Evolutionary conservation across 108 stramenopile genomes (phyloP).

Genomic region (Nitzschia palea): DNA sequence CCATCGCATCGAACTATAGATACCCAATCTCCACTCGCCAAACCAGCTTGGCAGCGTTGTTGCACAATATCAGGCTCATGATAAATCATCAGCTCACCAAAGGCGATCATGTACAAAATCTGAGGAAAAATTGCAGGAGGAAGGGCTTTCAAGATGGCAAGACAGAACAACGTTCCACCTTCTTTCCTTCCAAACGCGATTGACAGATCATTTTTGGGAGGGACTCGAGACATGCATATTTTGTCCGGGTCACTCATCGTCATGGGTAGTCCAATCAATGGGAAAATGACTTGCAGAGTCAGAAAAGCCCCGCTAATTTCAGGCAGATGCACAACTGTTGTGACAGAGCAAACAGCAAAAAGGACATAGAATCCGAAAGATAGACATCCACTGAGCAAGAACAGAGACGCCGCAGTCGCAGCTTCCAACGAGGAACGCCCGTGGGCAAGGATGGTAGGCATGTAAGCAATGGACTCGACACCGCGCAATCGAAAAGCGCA

Average conservation of each 20-base stretch:
- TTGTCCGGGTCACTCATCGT: constrained; percentile 52
- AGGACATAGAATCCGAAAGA: constrained; percentile 62
- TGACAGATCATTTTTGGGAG: constrained; percentile 78
- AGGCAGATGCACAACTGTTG: constrained; percentile 48
- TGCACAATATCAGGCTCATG: constrained; percentile 36
- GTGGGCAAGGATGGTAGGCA: constrained; percentile 70
- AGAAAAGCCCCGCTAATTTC: constrained; percentile 60
- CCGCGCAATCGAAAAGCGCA: constrained; percentile 73
- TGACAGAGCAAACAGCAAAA: constrained; percentile 62
- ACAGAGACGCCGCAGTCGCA: constrained; percentile 50
- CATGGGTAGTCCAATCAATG: constrained; percentile 67
- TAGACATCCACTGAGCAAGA: constrained; percentile 54
- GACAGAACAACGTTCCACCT: constrained; percentile 41
- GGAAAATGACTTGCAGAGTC: constrained; percentile 63
- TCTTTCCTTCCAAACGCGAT: constrained; percentile 63
- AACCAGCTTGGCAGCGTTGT: constrained; percentile 9
- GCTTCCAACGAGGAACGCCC: constrained; percentile 77
- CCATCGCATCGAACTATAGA: constrained; percentile 65
- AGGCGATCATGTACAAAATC: constrained; percentile 62
- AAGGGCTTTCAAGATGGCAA: constrained; percentile 49
- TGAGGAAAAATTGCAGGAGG: constrained; percentile 66
- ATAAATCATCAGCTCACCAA: constrained; percentile 55
- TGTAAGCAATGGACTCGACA: constrained; percentile 50
- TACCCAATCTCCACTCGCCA: constrained; percentile 28
- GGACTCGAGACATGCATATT: constrained; percentile 74